Conservation (phyloP, 2,329 filamentous ascomycete genomes). For the Metarhizium brunneum region DNA sequence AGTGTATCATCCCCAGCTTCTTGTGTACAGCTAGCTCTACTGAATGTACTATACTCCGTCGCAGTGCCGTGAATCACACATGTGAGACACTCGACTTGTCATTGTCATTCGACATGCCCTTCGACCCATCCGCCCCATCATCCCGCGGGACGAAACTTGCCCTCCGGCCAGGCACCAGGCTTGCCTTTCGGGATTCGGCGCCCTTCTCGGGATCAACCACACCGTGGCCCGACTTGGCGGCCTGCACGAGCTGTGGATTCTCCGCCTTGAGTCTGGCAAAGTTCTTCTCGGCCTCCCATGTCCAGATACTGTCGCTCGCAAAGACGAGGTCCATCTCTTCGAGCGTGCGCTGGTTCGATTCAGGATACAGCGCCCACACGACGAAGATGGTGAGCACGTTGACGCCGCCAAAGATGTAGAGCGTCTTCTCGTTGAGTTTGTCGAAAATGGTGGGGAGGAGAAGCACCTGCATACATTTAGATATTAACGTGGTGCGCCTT, state of each 20-base stretch:
- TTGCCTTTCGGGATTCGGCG: constrained; percentile 3
- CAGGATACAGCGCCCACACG: constrained; percentile 66
- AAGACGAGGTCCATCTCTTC: constrained; percentile 72
- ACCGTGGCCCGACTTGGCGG: constrained; percentile 5
- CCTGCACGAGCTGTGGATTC: constrained; percentile 35
- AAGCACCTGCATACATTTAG: constrained; percentile 21
- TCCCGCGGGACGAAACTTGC: background rate
- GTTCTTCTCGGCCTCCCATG: constrained; percentile 60
- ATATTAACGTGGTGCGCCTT: too few relatives aligned
- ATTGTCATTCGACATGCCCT: background rate
- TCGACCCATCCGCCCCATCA: background rate
- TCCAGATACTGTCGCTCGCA: constrained; percentile 55
- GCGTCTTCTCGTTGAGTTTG: constrained; percentile 57
- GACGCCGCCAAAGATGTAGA: constrained; percentile 63
- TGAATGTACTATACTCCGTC: too few relatives aligned
- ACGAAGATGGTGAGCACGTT: constrained; percentile 59
- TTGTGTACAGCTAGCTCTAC: too few relatives aligned
- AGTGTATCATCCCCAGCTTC: background rate
- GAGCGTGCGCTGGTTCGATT: constrained; percentile 63
- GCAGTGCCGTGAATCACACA: constrained; percentile 18
- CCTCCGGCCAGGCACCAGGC: background rate
- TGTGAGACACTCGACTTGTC: constrained; percentile 7
- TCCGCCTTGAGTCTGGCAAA: constrained; percentile 54
- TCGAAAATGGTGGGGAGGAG: constrained; percentile 53
- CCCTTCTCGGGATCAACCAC: constrained; percentile 14